Evolutionary conservation across 352 stramenopile genomes (phyloP).

Genomic region (Phytophthora europaea): DNA sequence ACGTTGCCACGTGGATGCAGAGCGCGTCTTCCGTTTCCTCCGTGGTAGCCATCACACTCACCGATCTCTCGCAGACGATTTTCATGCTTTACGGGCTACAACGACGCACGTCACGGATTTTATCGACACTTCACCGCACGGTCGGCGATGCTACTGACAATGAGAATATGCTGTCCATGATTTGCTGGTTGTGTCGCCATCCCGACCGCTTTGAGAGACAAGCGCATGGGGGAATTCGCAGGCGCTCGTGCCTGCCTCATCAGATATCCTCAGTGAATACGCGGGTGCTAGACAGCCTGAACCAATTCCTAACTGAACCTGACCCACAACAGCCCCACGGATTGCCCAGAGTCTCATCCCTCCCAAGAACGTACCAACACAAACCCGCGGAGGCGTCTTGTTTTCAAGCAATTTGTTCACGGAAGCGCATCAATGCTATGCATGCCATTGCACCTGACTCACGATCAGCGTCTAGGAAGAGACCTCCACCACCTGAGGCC

Average conservation of each 20-base stretch:
- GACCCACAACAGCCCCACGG: neutral
- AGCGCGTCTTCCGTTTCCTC: slow-evolving; percentile 14
- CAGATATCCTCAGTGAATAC: slow-evolving; percentile 15
- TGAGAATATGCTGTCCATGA: slow-evolving; percentile 22
- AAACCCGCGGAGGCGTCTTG: neutral
- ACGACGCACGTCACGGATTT: slow-evolving; percentile 5
- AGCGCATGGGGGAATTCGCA: slow-evolving; percentile 10
- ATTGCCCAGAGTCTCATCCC: neutral
- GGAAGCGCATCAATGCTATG: neutral
- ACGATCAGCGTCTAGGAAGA: neutral
- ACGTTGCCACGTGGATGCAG: slow-evolving; percentile 40
- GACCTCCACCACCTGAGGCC: neutral
- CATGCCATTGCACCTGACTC: neutral
- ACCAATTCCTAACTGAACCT: slow-evolving; percentile 5
- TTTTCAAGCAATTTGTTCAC: neutral
- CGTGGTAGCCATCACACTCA: slow-evolving; percentile 25
- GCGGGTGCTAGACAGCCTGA: slow-evolving; percentile 18
- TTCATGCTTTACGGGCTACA: slow-evolving; percentile 28
- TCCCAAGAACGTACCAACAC: neutral
- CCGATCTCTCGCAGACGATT: slow-evolving; percentile 31
- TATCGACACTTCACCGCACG: slow-evolving; percentile 5
- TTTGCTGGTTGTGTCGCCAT: slow-evolving; percentile 24
- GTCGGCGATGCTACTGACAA: neutral
- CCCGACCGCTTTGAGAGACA: slow-evolving; percentile 18
- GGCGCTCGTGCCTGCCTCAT: slow-evolving; percentile 24